Evolutionary conservation across 2,329 filamentous ascomycete genomes (phyloP), one percentile per base, ranked within the genome.

Genomic region (Hymenoscyphus infarciens): DNA sequence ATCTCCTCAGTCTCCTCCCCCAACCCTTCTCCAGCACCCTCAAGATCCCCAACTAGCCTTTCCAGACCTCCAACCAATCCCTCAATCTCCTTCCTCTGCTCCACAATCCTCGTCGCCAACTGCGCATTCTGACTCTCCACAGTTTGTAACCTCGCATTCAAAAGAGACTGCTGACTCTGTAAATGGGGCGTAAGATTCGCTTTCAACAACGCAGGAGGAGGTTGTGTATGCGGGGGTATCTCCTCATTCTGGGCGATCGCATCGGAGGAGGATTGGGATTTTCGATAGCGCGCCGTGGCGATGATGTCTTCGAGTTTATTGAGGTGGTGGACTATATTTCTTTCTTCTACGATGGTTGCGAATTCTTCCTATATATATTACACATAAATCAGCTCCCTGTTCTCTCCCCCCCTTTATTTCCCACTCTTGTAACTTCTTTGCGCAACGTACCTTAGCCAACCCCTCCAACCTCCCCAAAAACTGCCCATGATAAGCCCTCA

Each of bases 231-330:
- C 1, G 84, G 84, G 13, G 42, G 42, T 22, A 25, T 22, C 3
- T 49, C 42, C n/a, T 49, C n/a, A 11, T 49, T 49, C 7, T 49
- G 31, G 1, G 31, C 42, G 16, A 19, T 19, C n/a, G 16, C 16
- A 22, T 58, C 33, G 19, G 33, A 29, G 31, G 38, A 13, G 58
- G 42, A 27, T 35, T 56, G 49, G n/a, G 57, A 56, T 49, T 62
- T 57, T 62, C 79, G 73, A 60, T 68, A 66, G 57, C 74, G 75
- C 5, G 85, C 85, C 59, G 83, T 82, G 61, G 74, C 76, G 57
- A 85, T 78, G 15, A 88, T 77, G 29, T 68, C 75, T 70, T 88
- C 85, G 6, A 87, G 78, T 72, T 83, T 80, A 72, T 88, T 88
- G 10, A 88, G 77, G 64, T 81, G 81, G 45, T 77, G 76, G 2